These are phyloP conservation scores for Tilletia indica DNA, from an alignment of 1,284 basidiomycete species.

Conservation along the genomic window DNA sequence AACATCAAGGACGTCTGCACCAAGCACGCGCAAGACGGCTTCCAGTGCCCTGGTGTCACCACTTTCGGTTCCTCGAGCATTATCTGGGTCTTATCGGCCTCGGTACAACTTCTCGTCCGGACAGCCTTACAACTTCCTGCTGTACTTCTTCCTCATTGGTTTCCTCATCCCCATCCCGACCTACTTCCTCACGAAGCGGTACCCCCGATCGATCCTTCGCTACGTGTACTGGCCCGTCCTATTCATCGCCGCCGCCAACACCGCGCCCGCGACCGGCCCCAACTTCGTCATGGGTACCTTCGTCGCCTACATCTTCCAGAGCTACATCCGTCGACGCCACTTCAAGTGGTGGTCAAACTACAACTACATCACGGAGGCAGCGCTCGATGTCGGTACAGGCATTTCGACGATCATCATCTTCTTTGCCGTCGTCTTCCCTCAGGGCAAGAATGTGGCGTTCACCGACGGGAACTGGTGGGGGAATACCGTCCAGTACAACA, in stretches of 20 bases:
- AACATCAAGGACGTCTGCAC: constrained; percentile 72
- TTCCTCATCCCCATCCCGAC: constrained; percentile 18
- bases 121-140: constrained; percentile 19
- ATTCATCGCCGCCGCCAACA: constrained; percentile 18
- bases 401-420: constrained; percentile 51
- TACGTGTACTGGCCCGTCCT: constrained; percentile 21
- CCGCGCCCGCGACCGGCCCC: constrained; percentile 34
- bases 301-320: constrained; percentile 58
- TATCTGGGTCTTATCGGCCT: constrained; percentile 55
- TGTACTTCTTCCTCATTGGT: constrained; percentile 23
- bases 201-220: constrained; percentile 6
- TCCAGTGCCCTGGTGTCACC: constrained; percentile 35
- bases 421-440: constrained; percentile 30
- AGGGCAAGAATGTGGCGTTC: constrained; percentile 27
- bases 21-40: constrained; percentile 53
- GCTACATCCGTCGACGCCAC: constrained; percentile 37
- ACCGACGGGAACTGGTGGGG: constrained; percentile 55
- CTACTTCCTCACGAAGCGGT: constrained; percentile 20
- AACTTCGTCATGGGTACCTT: constrained; percentile 43
- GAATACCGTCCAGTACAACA: constrained; percentile 45
- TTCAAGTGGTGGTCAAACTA: constrained; percentile 53
- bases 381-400: constrained; percentile 50
- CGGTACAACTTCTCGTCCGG: constrained; percentile 14
- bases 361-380: constrained; percentile 50
- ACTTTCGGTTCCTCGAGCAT: constrained; percentile 44